Evolutionary conservation across 345 rosid species (phyloP), one percentile per base, ranked within the genome.

Genomic region (Salix arbutifolia): DNA sequence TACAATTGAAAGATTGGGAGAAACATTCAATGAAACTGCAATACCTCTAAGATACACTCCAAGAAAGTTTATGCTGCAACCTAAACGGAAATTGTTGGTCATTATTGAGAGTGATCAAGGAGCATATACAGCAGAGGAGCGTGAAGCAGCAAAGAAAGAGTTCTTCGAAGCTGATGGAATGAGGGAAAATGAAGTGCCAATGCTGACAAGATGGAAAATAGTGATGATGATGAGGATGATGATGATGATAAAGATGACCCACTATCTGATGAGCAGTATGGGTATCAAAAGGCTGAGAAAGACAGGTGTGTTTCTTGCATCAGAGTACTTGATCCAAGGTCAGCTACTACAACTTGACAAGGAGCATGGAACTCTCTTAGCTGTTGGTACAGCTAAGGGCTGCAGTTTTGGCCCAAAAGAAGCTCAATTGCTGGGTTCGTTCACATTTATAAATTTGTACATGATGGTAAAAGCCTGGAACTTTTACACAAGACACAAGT

Each of bases 231-330:
- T n/a, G n/a, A n/a, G n/a, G n/a, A n/a, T n/a, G 91, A 68, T 75
- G 92, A 89, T 73, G 98, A 95, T 74, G 94, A 91, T 53, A 93
- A 89, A 81, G 94, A 91, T 58, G 97, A 96, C 79, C 90, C 92
- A 16, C 89, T 90, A 26, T 90, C 92, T 56, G 98, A 96, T 87
- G 98, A 96, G 91, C 99, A 96, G 81, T 93, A 86, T 75, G 99
- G 99, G 81, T 96, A 93, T 78, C 99, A 98, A 28, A 96, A 96
- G 89, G 87, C 96, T 3, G 99, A 89, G 85, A 87, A 97, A 4
- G 96, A 88, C 18, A 92, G 88, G 83, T 96, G 99, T 98, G 98
- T 90, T 79, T 96, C 99, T 75, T 96, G 98, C 89, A 96, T 96
- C 71, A 88, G 99, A 85, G 90, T 96, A 77, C 93, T 96, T 73